Percentiles rank a stretch among this genome's conserved stretches.
phyloP scores from a whole-genome alignment of 2,329 filamentous ascomycete species.

The Fusarium pininemorale region DNA sequence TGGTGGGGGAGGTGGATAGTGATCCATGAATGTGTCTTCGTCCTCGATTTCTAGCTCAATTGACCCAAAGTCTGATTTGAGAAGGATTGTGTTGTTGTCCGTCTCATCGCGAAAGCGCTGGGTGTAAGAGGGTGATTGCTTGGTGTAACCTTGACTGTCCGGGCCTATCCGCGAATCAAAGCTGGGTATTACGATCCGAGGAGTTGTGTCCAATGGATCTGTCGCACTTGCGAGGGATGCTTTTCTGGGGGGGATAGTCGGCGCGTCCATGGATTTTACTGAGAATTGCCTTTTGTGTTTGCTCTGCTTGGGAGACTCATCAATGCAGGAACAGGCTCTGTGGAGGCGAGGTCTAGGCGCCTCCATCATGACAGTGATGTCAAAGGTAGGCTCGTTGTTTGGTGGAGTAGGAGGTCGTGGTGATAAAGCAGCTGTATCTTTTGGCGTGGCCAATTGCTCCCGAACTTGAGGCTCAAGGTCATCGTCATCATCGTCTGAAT shows the following conservation, averaged over 20 bases:
- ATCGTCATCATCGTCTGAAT: conserved; percentile 45
- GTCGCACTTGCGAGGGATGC: conserved; percentile 30
- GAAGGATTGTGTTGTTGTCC: conserved; percentile 31
- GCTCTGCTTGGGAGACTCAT: conserved; percentile 1
- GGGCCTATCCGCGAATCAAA: conserved; percentile 8
- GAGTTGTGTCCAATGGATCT: conserved; percentile 4
- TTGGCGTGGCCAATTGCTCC: conserved; percentile 7
- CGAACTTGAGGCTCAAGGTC: conserved; percentile 29
- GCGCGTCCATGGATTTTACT: conserved; percentile 30
- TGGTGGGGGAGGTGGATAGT: background rate
- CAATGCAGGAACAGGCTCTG: conserved; percentile 3
- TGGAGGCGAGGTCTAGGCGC: background rate
- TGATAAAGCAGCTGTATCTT: conserved; percentile 36
- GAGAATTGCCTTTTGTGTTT: conserved; percentile 21
- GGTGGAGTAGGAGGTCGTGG: conserved; percentile 46
- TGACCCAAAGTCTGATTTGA: conserved; percentile 33
- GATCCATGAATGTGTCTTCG: conserved; percentile 26
- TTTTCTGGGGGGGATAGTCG: conserved; percentile 33
- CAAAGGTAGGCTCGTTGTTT: conserved; percentile 28
- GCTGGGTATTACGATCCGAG: conserved; percentile 17
- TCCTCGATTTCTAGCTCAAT: conserved; percentile 35
- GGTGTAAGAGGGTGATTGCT: conserved; percentile 7
- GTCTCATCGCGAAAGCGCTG: conserved; percentile 28
- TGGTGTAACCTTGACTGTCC: conserved; percentile 14
- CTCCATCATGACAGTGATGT: conserved; percentile 32